These are phyloP conservation scores for Lagenaria siceraria DNA, from an alignment of 306 rosid genomes.

Conservation along the genomic window DNA sequence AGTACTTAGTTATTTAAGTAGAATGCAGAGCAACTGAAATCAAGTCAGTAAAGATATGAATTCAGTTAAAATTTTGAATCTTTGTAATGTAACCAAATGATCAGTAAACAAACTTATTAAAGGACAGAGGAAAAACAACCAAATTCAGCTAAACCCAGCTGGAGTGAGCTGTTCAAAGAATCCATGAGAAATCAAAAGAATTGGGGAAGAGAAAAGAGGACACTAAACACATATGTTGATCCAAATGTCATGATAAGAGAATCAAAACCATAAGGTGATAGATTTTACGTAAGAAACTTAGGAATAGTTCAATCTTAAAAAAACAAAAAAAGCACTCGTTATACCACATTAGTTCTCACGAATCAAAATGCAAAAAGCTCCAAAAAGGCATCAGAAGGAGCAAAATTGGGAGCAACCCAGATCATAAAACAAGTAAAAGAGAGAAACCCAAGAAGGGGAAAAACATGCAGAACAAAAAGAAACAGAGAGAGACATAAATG, in stretches of 20 bases:
- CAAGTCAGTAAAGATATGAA: neutral
- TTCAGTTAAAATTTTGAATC: neutral
- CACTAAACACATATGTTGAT: neutral
- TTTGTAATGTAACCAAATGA: neutral
- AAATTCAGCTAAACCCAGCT: neutral
- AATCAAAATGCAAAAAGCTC: constrained; percentile 1
- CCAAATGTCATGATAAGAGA: neutral
- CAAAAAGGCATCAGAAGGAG: neutral
- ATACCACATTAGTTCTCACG: constrained; percentile 2
- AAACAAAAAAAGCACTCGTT: neutral
- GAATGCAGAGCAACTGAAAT: neutral
- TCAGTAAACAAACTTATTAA: neutral
- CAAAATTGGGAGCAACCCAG: constrained; percentile 3
- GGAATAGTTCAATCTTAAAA: neutral
- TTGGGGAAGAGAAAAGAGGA: neutral
- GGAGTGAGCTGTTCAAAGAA: neutral
- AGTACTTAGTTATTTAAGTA: neutral
- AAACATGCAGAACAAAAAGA: constrained; percentile 6
- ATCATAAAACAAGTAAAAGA: neutral
- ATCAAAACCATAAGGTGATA: neutral
- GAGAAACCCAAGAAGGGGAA: constrained; percentile 8
- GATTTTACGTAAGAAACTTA: neutral
- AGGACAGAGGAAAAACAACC: neutral
- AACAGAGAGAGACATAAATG: constrained; percentile 16
- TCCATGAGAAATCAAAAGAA: neutral